A percentile compares a stretch with the other conserved stretches of the same genome.
Conservation (phyloP, 2,329 filamentous ascomycete species). For the Pyrenochaeta sp. region DNA sequence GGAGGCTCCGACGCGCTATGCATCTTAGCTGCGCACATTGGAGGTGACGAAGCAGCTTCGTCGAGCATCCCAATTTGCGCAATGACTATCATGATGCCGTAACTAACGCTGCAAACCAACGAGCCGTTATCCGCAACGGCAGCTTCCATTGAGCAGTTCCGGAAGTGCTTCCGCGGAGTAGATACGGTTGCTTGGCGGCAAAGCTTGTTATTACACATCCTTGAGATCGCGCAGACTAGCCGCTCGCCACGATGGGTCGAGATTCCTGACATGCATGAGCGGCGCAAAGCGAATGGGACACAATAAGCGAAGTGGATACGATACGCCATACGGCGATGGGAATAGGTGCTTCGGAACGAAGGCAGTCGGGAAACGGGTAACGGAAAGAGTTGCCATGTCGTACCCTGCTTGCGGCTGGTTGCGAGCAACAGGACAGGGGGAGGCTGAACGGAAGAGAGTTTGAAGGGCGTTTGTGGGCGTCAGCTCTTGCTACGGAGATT, state of each 20-base stretch:
- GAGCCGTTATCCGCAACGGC: conserved; percentile 10
- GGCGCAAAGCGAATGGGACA: conserved; percentile 11
- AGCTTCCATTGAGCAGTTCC: conserved; percentile 10
- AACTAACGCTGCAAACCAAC: conserved; percentile 9
- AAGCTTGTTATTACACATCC: conserved; percentile 14
- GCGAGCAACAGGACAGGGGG: neutral
- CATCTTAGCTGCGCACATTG: neutral
- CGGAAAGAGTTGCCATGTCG: conserved; percentile 3
- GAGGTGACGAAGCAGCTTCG: neutral
- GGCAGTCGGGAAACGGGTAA: conserved; percentile 2
- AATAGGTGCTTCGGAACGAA: conserved; percentile 16
- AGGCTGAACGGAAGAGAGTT: neutral
- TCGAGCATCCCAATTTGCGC: neutral
- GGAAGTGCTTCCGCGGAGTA: conserved; percentile 13
- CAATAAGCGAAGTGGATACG: conserved; percentile 6
- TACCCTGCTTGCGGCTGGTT: neutral
- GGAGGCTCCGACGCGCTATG: neutral
- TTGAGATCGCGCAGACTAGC: conserved; percentile 15
- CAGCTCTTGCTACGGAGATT: neutral
- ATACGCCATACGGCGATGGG: conserved; percentile 1
- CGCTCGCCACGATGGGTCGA: conserved; percentile 20
- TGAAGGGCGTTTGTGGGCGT: conserved; percentile 8
- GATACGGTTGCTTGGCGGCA: conserved; percentile 13
- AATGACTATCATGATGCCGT: conserved; percentile 5
- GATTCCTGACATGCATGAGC: conserved; percentile 19